Evolutionary conservation across 2,329 filamentous ascomycete genomes (phyloP).

Genomic region (Colletotrichum noveboracense): DNA sequence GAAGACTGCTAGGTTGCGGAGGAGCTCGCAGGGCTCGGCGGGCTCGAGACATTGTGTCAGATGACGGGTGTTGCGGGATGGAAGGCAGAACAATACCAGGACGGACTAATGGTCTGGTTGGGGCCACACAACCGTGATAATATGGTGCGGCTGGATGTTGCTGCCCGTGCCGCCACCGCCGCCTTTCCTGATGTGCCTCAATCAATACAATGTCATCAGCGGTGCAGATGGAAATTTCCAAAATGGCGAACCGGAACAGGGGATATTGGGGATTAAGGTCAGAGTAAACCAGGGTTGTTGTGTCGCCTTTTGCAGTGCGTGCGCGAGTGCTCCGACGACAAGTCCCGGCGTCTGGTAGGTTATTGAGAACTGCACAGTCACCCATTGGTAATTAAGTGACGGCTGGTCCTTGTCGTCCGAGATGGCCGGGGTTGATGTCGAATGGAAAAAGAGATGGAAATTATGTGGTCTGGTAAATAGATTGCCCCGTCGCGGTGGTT

Average conservation of each 20-base stretch:
- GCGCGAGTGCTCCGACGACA: neutral
- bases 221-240: neutral
- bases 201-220: neutral
- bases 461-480: neutral
- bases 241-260: neutral
- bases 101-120: slow-evolving; percentile 9
- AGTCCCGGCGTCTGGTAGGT: neutral
- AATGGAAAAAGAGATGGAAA: neutral
- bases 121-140: neutral
- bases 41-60: neutral
- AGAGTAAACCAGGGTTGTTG: neutral
- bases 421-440: neutral
- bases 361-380: neutral
- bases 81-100: neutral
- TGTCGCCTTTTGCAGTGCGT: neutral
- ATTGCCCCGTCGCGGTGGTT: neutral
- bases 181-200: neutral
- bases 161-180: neutral
- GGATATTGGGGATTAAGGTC: neutral
- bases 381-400: neutral
- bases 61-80: neutral
- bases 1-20: neutral
- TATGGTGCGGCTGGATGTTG: neutral
- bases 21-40: neutral
- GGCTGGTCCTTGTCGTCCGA: neutral